Evolutionary conservation across 2,329 filamentous ascomycete genomes (phyloP).

Genomic region (Microdochium trichocladiopsis): DNA sequence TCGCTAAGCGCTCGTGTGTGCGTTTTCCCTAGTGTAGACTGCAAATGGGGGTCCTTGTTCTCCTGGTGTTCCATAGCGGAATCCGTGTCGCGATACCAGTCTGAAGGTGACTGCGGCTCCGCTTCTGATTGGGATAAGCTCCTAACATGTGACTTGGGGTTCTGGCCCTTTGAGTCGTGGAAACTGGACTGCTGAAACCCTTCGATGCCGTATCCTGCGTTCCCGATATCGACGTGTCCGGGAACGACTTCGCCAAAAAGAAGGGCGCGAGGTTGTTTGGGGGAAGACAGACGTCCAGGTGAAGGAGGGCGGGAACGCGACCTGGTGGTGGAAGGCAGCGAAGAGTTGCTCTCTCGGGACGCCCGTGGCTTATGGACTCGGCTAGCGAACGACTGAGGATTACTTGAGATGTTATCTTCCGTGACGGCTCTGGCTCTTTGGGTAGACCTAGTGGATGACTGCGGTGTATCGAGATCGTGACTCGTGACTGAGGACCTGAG

Average conservation of each 20-base stretch:
- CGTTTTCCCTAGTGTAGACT: slow-evolving; percentile 25
- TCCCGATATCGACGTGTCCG: slow-evolving; percentile 43
- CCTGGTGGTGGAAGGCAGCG: slow-evolving; percentile 11
- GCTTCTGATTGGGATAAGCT: slow-evolving; percentile 48
- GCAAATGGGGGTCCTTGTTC: slow-evolving; percentile 6
- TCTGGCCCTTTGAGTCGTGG: slow-evolving; percentile 63
- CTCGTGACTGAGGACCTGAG: slow-evolving; percentile 27
- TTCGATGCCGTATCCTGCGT: slow-evolving; percentile 56
- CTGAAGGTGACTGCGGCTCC: slow-evolving; percentile 58
- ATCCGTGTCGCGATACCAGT: slow-evolving; percentile 47
- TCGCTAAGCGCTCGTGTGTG: slow-evolving; percentile 56
- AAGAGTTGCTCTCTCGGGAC: not conserved
- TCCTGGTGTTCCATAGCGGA: not conserved
- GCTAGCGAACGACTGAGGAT: slow-evolving; percentile 52
- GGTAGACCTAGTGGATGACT: slow-evolving; percentile 22
- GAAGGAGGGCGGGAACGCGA: slow-evolving; percentile 14
- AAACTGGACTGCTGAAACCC: slow-evolving; percentile 49
- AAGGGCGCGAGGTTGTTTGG: slow-evolving; percentile 38
- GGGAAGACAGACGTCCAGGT: slow-evolving; percentile 21
- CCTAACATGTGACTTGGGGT: slow-evolving; percentile 40
- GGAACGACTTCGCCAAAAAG: slow-evolving; percentile 70
- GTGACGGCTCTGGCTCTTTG: slow-evolving; percentile 39
- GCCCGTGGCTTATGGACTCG: slow-evolving; percentile 47
- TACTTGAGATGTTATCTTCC: slow-evolving; percentile 45
- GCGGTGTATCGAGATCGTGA: slow-evolving; percentile 18